These are phyloP conservation scores for Pseudozyma pruni DNA, from an alignment of 1,284 basidiomycete genomes.

Conservation along the genomic window DNA sequence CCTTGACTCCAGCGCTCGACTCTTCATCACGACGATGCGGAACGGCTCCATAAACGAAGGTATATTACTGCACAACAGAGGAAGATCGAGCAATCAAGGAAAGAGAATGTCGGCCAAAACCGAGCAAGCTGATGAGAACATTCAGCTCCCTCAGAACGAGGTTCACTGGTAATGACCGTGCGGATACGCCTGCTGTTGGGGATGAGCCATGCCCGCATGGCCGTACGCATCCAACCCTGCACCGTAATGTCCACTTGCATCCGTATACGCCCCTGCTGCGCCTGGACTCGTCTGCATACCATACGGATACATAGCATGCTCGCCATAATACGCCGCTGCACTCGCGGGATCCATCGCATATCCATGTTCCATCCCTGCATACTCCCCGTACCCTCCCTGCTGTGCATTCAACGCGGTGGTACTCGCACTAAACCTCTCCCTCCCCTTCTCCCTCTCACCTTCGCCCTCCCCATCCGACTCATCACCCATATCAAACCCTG, in stretches of 20 bases:
- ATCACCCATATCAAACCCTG: constrained; percentile 66
- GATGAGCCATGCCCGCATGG: constrained; percentile 34
- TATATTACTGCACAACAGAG: no score
- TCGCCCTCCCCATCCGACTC: constrained; percentile 55
- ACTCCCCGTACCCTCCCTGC: constrained; percentile 31
- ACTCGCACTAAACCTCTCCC: constrained; percentile 44
- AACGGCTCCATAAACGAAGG: no score
- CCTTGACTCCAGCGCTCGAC: no score
- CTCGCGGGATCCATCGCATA: constrained; percentile 31
- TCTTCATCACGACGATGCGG: no score
- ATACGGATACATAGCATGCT: constrained; percentile 35
- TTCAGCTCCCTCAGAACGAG: no score
- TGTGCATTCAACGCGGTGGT: constrained; percentile 41
- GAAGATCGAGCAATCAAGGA: no score
- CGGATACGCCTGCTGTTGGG: constrained; percentile 18
- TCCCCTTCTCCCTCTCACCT: constrained; percentile 23
- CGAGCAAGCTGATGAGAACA: no score
- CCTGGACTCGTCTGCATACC: constrained; percentile 24
- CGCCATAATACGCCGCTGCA: constrained; percentile 20
- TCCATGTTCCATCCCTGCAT: constrained; percentile 19
- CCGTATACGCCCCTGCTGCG: constrained; percentile 4
- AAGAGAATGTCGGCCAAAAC: no score
- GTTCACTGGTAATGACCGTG: constrained; percentile 29
- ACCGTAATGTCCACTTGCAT: constrained; percentile 14
- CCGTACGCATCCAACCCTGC: constrained; percentile 30